Evolutionary conservation across 2,329 filamentous ascomycete genomes (phyloP), one percentile per base, ranked within the genome.

Genomic region (Zymoseptoria passerinii): DNA sequence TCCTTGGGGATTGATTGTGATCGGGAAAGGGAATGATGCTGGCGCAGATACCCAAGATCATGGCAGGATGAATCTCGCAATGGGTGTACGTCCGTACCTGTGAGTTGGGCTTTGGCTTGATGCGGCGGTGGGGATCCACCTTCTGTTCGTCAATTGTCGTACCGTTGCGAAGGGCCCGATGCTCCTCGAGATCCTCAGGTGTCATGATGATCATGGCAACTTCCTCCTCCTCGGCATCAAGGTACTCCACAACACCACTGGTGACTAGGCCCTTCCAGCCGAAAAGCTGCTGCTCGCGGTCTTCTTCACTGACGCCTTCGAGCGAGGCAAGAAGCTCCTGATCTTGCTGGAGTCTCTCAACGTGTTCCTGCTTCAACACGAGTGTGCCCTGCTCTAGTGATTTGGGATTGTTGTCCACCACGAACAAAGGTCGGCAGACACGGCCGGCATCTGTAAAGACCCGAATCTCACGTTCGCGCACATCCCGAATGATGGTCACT

Each of bases 21-120:
- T 99, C 94, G 1, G 95, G 94, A 84, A 99, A 99, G 0, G 94
- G 94, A 79, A 99, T 99, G 74, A 99, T 99, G 77, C 92, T 96
- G 68, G 94, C 94, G 72, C 95, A 99, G 64, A 99, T 95, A 72
- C 94, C 94, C 57, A 99, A 78, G 73, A 99, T 94, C 94, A 99
- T 99, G 75, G 91, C 96, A 19, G 94, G 95, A 70, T 99, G 95
- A 73, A 99, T 97, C 77, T 99, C 94, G 75, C 95, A 99, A 74
- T 99, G 95, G 0, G 94, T 99, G 81, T 92, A 97, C 70, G 88
- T 90, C 75, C 95, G 89, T 16, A 92, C 91, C 4, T 87, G 88
- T 20, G 89, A 86, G 69, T 95, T 96, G 49, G 94, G 84, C 69
- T 87, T 87, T 0, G 91, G 92, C 75, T 94, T 94, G 66, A 99